These are phyloP conservation scores for Penicillium robsamsonii DNA, from an alignment of 495 filamentous ascomycete species.

Conservation along the genomic window DNA sequence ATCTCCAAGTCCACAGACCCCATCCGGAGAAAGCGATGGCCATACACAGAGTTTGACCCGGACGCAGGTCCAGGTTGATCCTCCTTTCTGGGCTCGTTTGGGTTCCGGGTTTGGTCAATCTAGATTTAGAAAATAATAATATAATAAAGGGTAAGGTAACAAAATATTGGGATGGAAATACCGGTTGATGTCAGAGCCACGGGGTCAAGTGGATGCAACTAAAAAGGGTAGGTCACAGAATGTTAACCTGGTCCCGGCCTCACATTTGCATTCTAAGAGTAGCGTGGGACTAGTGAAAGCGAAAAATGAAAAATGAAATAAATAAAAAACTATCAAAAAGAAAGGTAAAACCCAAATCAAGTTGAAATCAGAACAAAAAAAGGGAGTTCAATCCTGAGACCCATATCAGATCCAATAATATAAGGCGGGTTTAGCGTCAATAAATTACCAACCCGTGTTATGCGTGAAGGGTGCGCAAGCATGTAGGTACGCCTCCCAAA, in stretches of 20 bases:
- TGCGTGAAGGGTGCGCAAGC: conserved; percentile 18
- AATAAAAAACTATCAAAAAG: not conserved
- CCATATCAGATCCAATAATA: conserved; percentile 46
- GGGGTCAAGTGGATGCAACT: conserved; percentile 41
- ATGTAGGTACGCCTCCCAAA: conserved; percentile 27
- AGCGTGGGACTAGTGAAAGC: conserved; percentile 23
- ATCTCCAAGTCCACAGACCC: conserved; percentile 37
- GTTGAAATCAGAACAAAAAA: conserved; percentile 12
- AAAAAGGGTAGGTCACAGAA: conserved; percentile 33
- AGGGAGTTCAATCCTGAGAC: conserved; percentile 27
- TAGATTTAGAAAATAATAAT: conserved; percentile 25
- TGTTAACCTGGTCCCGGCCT: conserved; percentile 25
- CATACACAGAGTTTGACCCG: conserved; percentile 47
- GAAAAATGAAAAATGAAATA: conserved; percentile 1
- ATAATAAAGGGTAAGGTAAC: conserved; percentile 7
- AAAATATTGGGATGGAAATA: conserved; percentile 23
- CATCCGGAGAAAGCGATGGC: conserved; percentile 38
- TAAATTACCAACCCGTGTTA: conserved; percentile 18
- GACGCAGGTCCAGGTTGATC: conserved; percentile 51
- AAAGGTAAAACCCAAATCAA: conserved; percentile 5
- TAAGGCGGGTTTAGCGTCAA: conserved; percentile 37
- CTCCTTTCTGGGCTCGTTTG: conserved; percentile 45
- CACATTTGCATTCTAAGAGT: conserved; percentile 8
- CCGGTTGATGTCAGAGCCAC: conserved; percentile 48
- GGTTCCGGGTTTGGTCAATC: conserved; percentile 36